These are phyloP conservation scores for Elymus sibiricus DNA, from an alignment of 176 grass and related monocot species.

Conservation along the genomic window DNA sequence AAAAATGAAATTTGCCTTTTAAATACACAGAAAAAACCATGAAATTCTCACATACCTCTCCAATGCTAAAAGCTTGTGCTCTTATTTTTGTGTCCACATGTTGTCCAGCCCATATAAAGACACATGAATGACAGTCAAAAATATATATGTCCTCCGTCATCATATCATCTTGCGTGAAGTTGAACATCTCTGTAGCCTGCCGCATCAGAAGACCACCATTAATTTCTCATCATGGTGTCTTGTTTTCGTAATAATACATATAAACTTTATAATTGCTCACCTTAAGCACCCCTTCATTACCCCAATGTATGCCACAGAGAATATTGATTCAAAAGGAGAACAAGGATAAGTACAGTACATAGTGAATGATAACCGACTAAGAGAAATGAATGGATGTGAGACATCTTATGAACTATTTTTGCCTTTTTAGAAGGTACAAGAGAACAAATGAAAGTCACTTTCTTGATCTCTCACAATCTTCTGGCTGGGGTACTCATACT, in stretches of 20 bases:
- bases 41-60: conserved; percentile 47
- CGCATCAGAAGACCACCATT: conserved; percentile 33
- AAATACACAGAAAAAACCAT: background rate
- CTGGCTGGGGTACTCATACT: conserved; percentile 85
- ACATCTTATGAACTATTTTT: conserved; percentile 24
- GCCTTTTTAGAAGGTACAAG: conserved; percentile 83
- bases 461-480: conserved; percentile 81
- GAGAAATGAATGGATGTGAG: conserved; percentile 7
- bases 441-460: conserved; percentile 78
- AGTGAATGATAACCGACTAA: conserved; percentile 19
- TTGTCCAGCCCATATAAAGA: conserved; percentile 82
- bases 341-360: conserved; percentile 26
- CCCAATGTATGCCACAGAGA: conserved; percentile 24
- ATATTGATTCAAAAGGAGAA: conserved; percentile 35
- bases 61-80: conserved; percentile 71
- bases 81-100: conserved; percentile 62
- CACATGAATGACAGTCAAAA: conserved; percentile 75
- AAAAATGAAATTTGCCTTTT: background rate
- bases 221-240: conserved; percentile 12
- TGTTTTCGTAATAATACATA: background rate
- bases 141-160: conserved; percentile 95
- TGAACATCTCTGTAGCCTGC: conserved; percentile 92
- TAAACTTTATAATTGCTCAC: conserved; percentile 39
- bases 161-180: conserved; percentile 92
- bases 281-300: conserved; percentile 81